Base-by-base conservation (phyloP, 164 flowering plant species). In the Echeveria elegans region DNA sequence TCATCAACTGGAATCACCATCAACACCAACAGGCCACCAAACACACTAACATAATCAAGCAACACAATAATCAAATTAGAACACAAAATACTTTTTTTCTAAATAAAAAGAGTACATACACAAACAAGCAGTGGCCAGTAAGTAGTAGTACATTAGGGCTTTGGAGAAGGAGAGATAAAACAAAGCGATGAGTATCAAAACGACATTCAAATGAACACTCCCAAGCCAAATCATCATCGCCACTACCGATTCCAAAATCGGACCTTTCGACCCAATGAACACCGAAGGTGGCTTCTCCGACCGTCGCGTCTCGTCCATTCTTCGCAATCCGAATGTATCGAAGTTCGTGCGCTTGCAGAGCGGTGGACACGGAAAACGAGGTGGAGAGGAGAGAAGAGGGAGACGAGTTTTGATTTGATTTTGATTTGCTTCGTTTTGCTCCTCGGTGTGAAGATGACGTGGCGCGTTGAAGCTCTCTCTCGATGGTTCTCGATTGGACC, bases 91-190 rank as follows among this genome's bases (percentile, higher is more conserved):
- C 38, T 15, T 29, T 12, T 41, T 21, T 15, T 29, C 28, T 45
- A 64, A 61, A 10, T 8, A 52, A 21, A 65, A 53, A 24, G 30
- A 50, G 18, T 6, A 26, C 48, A 18, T 29, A n/a, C n/a, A n/a
- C n/a, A n/a, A n/a, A n/a, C n/a, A n/a, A n/a, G n/a, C n/a, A n/a
- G n/a, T n/a, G n/a, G n/a, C n/a, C n/a, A n/a, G n/a, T 21, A 52
- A 31, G 70, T 45, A 23, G 1, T 29, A 85, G 45, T 4, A 90
- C 95, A 72, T 37, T 64, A 86, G 75, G 23, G 82, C 72, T 11
- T 78, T 74, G 67, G 75, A 73, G 15, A 78, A 53, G 31, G 96
- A 82, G 9, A 50, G 56, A 21, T 50, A 50, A 23, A 50, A 50
- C 24, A 50, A 23, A 21, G 56, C 37, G 23, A 16, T 2, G 28